Evolutionary conservation across 2,329 filamentous ascomycete species (phyloP).

Genomic region (Fusarium buharicum): DNA sequence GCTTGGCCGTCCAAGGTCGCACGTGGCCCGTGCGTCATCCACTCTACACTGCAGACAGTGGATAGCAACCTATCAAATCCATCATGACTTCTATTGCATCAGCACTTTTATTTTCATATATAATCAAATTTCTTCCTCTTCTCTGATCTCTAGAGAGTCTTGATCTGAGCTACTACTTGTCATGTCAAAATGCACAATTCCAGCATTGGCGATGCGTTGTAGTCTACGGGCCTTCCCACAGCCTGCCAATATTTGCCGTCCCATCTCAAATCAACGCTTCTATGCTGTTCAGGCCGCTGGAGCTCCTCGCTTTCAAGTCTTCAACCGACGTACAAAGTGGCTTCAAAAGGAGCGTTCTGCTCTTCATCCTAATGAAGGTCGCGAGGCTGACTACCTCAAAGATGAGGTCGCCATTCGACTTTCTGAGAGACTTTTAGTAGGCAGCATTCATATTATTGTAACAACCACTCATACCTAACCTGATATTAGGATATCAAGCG

Average conservation of each 20-base stretch:
- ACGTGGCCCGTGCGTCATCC: conserved; percentile 39
- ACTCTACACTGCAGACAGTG: conserved; percentile 33
- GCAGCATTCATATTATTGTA: conserved; percentile 18
- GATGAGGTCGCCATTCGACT: conserved; percentile 89
- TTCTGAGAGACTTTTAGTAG: conserved; percentile 84
- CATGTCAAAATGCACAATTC: conserved; percentile 48
- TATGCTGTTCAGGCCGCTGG: conserved; percentile 85
- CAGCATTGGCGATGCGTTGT: conserved; percentile 42
- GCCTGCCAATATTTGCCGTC: conserved; percentile 25
- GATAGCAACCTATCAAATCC: conserved; percentile 33
- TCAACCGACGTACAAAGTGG: conserved; percentile 89
- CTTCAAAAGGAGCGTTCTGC: conserved; percentile 91
- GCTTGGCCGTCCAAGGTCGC: conserved; percentile 19
- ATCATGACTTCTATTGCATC: conserved; percentile 45
- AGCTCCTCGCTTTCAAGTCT: conserved; percentile 84
- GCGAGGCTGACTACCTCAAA: conserved; percentile 89
- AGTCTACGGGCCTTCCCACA: conserved; percentile 40
- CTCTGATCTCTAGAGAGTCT: conserved; percentile 9
- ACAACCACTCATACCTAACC: conserved; percentile 23
- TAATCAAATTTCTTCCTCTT: conserved; percentile 1
- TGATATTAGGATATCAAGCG: conserved; percentile 84
- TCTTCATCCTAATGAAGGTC: conserved; percentile 72
- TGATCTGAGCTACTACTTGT: conserved; percentile 34
- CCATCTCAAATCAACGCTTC: conserved; percentile 54
- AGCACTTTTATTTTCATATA: conserved; percentile 20